Percentiles rank a stretch among this genome's conserved stretches.
These are phyloP conservation scores for Suhomyces taliae DNA, from an alignment of 1,139 yeast genomes.

Conservation along the genomic window DNA sequence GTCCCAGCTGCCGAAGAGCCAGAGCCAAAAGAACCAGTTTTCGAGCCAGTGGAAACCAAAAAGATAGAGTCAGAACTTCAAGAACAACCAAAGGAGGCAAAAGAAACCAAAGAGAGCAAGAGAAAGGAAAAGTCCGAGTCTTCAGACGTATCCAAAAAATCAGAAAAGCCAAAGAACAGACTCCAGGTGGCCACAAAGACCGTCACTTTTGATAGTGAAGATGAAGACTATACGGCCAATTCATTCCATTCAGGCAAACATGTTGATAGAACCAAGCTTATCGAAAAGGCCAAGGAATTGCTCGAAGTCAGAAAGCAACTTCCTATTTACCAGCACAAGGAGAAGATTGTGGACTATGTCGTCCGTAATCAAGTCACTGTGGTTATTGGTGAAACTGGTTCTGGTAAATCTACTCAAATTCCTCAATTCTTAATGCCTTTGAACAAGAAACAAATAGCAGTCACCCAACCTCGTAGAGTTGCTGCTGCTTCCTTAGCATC, in stretches of 20 bases:
- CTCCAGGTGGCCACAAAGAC: slow-evolving; percentile 1
- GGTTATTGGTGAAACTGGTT: slow-evolving; percentile 94
- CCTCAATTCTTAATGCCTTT: slow-evolving; percentile 79
- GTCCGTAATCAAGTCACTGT: slow-evolving; percentile 65
- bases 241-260: slow-evolving; percentile 10
- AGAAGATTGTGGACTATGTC: slow-evolving; percentile 59
- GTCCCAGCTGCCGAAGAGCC: not conserved
- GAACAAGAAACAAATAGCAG: slow-evolving; percentile 65
- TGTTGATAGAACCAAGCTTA: slow-evolving; percentile 23
- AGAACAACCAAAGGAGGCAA: not conserved
- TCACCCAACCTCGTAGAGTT: slow-evolving; percentile 96
- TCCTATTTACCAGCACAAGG: slow-evolving; percentile 76
- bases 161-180: not conserved
- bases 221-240: slow-evolving; percentile 17
- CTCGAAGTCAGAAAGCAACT: slow-evolving; percentile 55
- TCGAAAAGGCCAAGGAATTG: slow-evolving; percentile 47
- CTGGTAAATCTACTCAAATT: slow-evolving; percentile 96
- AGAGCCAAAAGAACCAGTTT: no score
- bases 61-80: no score
- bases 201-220: slow-evolving; percentile 26
- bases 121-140: slow-evolving; percentile 3
- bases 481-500: slow-evolving; percentile 95
- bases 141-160: not conserved
- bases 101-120: not conserved
- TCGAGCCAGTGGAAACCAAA: no score